Evolutionary conservation across 2,329 filamentous ascomycete genomes (phyloP), one percentile per base, ranked within the genome.

Genomic region (Colletotrichum coccodes): DNA sequence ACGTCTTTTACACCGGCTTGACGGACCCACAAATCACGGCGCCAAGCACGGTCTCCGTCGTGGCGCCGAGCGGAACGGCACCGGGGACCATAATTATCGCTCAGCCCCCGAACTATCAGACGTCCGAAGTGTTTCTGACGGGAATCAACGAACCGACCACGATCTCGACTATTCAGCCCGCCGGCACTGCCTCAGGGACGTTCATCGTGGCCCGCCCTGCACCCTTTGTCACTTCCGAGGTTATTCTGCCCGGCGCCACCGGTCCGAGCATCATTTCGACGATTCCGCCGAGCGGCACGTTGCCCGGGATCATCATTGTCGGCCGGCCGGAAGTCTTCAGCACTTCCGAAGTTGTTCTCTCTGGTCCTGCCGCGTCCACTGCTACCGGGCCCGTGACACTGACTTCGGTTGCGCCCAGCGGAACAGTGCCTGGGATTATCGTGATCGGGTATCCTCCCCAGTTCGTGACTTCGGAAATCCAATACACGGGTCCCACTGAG

Each of bases 111-210:
- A 3, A 50, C 1, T 65, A 60, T 9, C 23, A 42, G 4, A 65
- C 62, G 2, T 60, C 63, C 6, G 56, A 65, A 11, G 30, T 60
- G 12, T 49, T 65, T 23, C 28, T 40, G 6, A 28, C 47, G 0
- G 62, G 62, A 2, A 54, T 70, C 8, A 52, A 57, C 4, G 38
- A 11, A 1, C 38, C 61, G 3, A 62, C 47, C 2, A 64, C 60
- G 0, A 64, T 70, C 4, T 53, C 38, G 7, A 72, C 65, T 3
- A 47, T 71, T 5, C 21, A 36, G 1, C 60, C 61, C 1, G 23
- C 30, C 14, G 66, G 69, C 1, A 68, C 42, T 5, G 38, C n/a
- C 3, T 36, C 64, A 14, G 69, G 70, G 2, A 72, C 71, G 2
- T 42, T 70, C 1, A 42, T 72, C 21, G 65, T 72, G 1, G 54